These are phyloP conservation scores for Fusarium xylarioides DNA, from an alignment of 2,329 filamentous ascomycete genomes.

Conservation along the genomic window DNA sequence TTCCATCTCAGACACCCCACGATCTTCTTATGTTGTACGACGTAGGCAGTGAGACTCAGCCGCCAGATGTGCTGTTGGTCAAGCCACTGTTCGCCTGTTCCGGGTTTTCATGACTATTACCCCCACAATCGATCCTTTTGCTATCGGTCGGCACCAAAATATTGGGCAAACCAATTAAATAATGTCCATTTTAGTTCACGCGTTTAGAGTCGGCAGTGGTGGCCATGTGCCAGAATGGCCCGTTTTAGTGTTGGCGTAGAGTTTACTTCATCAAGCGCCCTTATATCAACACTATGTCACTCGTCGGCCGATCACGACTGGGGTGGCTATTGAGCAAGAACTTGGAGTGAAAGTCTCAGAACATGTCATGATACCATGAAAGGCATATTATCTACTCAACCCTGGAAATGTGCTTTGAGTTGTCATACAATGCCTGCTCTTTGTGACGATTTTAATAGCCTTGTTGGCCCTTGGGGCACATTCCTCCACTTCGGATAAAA, in stretches of 20 bases:
- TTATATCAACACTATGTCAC: background rate
- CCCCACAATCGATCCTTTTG: constrained; percentile 13
- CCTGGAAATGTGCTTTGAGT: background rate
- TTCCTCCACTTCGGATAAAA: background rate
- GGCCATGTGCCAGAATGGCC: background rate
- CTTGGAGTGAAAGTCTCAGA: background rate
- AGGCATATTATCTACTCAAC: background rate
- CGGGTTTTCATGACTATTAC: background rate
- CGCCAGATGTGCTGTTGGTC: background rate
- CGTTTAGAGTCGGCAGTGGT: background rate
- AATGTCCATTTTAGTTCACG: background rate
- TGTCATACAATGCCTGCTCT: background rate
- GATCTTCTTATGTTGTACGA: background rate
- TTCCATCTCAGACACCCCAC: background rate
- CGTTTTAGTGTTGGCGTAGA: background rate
- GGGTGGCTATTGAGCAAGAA: background rate
- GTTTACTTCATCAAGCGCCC: background rate
- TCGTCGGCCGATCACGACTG: background rate
- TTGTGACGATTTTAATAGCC: background rate
- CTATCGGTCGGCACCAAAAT: constrained; percentile 3
- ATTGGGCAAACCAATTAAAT: constrained; percentile 10
- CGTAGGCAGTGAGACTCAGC: background rate
- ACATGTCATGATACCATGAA: background rate
- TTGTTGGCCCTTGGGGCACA: constrained; percentile 18
- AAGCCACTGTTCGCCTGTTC: constrained; percentile 17